These are phyloP conservation scores for Trichophyton equinum DNA, from an alignment of 2,329 filamentous ascomycete genomes.

Conservation along the genomic window DNA sequence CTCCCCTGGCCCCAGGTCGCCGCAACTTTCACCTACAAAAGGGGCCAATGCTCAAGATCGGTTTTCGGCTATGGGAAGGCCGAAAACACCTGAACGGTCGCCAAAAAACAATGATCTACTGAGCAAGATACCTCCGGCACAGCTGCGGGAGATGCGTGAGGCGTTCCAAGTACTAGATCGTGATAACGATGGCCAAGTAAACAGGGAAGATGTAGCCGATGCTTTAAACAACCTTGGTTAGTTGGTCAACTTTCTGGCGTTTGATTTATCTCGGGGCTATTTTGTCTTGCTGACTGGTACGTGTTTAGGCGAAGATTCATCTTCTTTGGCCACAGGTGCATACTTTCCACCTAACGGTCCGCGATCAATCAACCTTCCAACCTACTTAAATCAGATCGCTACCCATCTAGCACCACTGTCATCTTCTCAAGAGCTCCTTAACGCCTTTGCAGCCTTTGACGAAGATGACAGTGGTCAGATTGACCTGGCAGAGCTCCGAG, in stretches of 20 bases:
- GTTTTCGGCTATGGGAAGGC: constrained; percentile 20
- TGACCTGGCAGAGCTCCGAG: constrained; percentile 67
- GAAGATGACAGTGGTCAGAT: constrained; percentile 91
- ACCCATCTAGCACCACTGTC: constrained; percentile 62
- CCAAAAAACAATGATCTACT: constrained; percentile 14
- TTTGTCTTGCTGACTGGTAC: background rate
- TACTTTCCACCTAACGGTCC: constrained; percentile 65
- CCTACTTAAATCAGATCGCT: constrained; percentile 73
- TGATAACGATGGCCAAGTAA: constrained; percentile 72
- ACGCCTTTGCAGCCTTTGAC: constrained; percentile 89
- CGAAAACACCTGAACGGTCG: constrained; percentile 16
- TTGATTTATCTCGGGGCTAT: background rate
- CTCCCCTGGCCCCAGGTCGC: constrained; percentile 27
- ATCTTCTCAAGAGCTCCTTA: constrained; percentile 64
- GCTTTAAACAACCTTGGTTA: constrained; percentile 76
- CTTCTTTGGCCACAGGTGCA: constrained; percentile 54
- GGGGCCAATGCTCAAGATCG: constrained; percentile 19
- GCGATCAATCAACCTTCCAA: constrained; percentile 67
- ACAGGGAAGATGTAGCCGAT: constrained; percentile 69
- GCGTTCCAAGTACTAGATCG: constrained; percentile 88
- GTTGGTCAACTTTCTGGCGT: constrained; percentile 11
- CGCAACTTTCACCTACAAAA: constrained; percentile 30
- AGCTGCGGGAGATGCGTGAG: constrained; percentile 78
- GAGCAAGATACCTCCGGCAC: constrained; percentile 52
- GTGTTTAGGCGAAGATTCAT: constrained; percentile 58